Evolutionary conservation across 441 rosid species (phyloP), one percentile per base, ranked within the genome.

Genomic region (Croton laevigatus): DNA sequence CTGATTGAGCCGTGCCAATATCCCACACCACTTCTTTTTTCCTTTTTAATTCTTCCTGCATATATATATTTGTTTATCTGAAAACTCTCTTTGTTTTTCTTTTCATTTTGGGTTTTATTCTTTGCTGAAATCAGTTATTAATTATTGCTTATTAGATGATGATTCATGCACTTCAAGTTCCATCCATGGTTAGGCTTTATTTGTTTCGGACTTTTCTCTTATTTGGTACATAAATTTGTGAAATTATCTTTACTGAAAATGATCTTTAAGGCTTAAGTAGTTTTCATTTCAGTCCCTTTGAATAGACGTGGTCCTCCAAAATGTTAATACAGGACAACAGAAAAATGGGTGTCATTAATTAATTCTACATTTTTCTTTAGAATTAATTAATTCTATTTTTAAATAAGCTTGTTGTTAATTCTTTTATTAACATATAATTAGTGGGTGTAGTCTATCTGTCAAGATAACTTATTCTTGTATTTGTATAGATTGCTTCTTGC

Each of bases 1-100:
- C 83, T 86, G 93, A 88, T 88, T 88, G 93, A 88, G 93, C 93
- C 93, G 93, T 83, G 93, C 90, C 90, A 88, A 86, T 88, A 88
- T 88, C 90, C 23, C 59, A 32, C 52, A 22, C 11, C 62, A 3
- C 9, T 8, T 45, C 10, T 7, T 6, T 4, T 6, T 6, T 40
- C 10, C 8, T 40, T 40, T 40, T 38, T 38, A 6, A 6, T 40
- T 6, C 0, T 40, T 40, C 44, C 44, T 9, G 0, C 42, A 3
- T 9, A 38, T 8, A n/a, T 8, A 4, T 16, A 17, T 51, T 3
- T 51, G 17, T 13, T 11, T 48, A 11, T n/a, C n/a, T n/a, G n/a
- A n/a, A n/a, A n/a, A n/a, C n/a, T n/a, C 5, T 48, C 17, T 48
- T 38, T 38, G 42, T 8, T 3, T 38, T 38, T 38, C 4, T 8